Evolutionary conservation across 208 protist species (phyloP), one percentile per base, ranked within the genome.

Genomic region (Endotrypanum monterogeii): DNA sequence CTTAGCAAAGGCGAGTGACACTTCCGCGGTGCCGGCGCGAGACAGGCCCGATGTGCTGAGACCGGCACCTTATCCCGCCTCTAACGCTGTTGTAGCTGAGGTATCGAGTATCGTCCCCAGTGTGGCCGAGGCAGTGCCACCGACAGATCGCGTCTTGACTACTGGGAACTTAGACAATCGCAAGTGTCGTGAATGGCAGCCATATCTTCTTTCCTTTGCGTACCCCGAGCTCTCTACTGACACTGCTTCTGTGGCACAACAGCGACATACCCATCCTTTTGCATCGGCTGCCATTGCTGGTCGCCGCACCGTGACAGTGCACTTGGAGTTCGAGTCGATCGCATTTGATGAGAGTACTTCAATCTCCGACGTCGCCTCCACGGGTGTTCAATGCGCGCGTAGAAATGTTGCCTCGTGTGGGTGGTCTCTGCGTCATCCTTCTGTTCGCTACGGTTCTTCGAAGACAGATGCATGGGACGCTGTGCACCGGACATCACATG

Each of bases 401-500:
- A 61, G 55, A 16, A 57, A 28, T 18, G 74, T 74, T 11, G 68
- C 68, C 18, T 65, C 68, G 4, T 79, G 67, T 18, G 68, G 67
- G 0, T 63, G 68, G 67, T 63, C 65, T 6, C 50, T 14, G 48
- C 8, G 6, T 56, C 8, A 11, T 30, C n/a, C 11, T 18, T 39
- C 58, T 25, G 7, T 28, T 12, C 18, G n/a, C 41, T 6, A 41
- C 58, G 4, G 4, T 67, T 61, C 71, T 5, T 6, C 61, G 28
- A 37, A 30, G 48, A 37, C 9, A 44, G 41, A 25, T 54, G n/a
- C 39, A 32, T 1, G 41, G 56, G 11, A 6, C 50, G 39, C 16
- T 46, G 66, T 32, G 35, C 66, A 30, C 50, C 20, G 25, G 41
- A 20, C 66, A 41, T 35, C 66, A 39, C 66, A 55, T n/a, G 66